phyloP scores from a whole-genome alignment of 345 rosid genomes.

The Eucalyptus erythrocorys region DNA sequence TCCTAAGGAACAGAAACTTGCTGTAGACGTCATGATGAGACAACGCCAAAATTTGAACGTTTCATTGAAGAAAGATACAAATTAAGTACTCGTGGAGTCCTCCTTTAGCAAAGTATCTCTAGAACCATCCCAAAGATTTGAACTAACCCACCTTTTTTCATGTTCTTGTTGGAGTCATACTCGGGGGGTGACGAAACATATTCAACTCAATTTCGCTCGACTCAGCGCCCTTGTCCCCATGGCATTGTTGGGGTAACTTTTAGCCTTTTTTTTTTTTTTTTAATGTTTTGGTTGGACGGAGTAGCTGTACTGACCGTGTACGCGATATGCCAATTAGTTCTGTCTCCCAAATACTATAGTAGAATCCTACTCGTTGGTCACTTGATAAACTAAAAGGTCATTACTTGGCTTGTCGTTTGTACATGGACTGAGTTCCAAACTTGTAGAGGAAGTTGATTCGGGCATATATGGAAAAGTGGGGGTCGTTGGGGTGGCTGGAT shows the following conservation, averaged over 20 bases:
- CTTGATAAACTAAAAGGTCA: background rate
- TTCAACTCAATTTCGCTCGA: background rate
- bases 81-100: background rate
- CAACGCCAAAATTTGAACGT: background rate
- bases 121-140: background rate
- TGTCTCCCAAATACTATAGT: background rate
- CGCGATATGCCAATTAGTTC: background rate
- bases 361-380: background rate
- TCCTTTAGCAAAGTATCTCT: background rate
- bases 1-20: background rate
- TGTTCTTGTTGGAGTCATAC: background rate
- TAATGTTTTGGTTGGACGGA: background rate
- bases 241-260: background rate
- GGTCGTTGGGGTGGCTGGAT: background rate
- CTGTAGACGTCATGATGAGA: background rate
- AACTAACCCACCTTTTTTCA: background rate
- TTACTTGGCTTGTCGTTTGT: background rate
- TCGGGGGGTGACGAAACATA: background rate
- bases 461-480: background rate
- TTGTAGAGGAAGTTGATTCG: background rate
- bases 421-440: background rate
- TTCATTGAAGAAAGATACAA: background rate
- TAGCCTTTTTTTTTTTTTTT: rapidly evolving
- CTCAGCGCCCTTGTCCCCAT: background rate
- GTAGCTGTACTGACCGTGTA: background rate